Percentiles rank a stretch among this genome's conserved stretches.
These are phyloP conservation scores for Cystobasidiaceae sp. DNA, from an alignment of 1,284 basidiomycete species.

Conservation along the genomic window DNA sequence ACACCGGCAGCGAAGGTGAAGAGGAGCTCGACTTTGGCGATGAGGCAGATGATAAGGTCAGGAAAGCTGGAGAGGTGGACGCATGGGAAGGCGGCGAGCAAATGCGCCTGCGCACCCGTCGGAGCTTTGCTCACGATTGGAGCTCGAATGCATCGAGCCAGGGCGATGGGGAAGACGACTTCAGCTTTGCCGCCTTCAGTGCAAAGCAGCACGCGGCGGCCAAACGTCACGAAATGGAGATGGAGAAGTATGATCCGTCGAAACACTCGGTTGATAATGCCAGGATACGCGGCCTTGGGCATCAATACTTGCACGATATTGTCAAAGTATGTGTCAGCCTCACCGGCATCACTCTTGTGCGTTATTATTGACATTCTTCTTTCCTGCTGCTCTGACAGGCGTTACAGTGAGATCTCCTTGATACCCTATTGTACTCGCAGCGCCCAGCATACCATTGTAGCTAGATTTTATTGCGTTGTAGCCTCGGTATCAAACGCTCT, in stretches of 20 bases:
- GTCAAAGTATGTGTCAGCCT: neutral
- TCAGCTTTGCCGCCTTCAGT: conserved; percentile 8
- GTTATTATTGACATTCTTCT: no score
- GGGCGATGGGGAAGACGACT: conserved; percentile 1
- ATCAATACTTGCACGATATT: neutral
- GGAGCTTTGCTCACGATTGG: conserved; percentile 21
- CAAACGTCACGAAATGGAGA: neutral
- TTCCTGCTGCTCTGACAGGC: no score
- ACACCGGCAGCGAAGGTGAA: conserved; percentile 71
- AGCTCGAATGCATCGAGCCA: conserved; percentile 7
- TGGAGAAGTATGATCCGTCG: neutral
- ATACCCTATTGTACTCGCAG: no score
- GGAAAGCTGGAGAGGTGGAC: conserved; percentile 54
- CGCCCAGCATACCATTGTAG: no score
- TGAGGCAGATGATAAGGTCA: conserved; percentile 49
- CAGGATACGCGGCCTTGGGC: neutral
- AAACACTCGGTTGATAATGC: neutral
- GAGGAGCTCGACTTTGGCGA: conserved; percentile 82
- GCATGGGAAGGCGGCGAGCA: conserved; percentile 24
- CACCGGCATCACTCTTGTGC: no score
- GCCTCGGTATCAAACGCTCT: no score
- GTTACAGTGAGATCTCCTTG: no score
- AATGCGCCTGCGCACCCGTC: conserved; percentile 10
- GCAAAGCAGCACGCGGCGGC: neutral
- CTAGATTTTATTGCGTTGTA: no score